These are phyloP conservation scores for Trichoderma sp. DNA, from an alignment of 2,329 filamentous ascomycete species.

Conservation along the genomic window DNA sequence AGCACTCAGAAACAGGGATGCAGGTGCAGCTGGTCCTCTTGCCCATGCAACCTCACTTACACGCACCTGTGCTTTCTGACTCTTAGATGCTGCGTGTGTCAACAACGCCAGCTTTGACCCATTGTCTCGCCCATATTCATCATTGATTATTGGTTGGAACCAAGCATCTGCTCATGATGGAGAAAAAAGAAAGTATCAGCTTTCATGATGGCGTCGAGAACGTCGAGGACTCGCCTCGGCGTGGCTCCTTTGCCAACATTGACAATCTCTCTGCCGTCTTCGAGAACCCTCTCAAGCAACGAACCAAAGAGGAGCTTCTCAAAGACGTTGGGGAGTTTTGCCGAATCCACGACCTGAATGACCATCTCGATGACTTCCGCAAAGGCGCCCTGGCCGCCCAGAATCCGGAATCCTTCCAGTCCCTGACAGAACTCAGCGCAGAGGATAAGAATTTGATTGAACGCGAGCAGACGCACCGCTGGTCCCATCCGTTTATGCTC, in stretches of 20 bases:
- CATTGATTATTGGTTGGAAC: not conserved
- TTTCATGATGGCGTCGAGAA: conserved; percentile 22
- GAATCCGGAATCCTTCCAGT: conserved; percentile 33
- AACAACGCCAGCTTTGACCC: not conserved
- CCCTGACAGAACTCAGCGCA: conserved; percentile 34
- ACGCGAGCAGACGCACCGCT: conserved; percentile 59
- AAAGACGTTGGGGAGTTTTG: conserved; percentile 25
- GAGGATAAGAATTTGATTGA: conserved; percentile 40
- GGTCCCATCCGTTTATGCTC: conserved; percentile 51
- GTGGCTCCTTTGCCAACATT: conserved; percentile 23
- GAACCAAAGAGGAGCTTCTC: conserved; percentile 24
- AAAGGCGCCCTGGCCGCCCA: conserved; percentile 43
- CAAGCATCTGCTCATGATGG: conserved; percentile 2
- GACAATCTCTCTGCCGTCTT: conserved; percentile 25
- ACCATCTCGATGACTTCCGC: conserved; percentile 48
- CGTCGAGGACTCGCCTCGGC: conserved; percentile 22
- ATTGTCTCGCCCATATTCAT: not conserved
- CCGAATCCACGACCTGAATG: conserved; percentile 44
- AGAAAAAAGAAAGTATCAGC: not conserved
- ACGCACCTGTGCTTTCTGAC: not conserved
- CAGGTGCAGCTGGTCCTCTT: not conserved
- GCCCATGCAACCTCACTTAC: not conserved
- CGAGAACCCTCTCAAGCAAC: conserved; percentile 26
- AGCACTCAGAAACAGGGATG: not conserved
- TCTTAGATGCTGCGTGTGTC: not conserved